Evolutionary conservation across 805 yeast species (phyloP).

Genomic region (Candida khao-thaluensis): DNA sequence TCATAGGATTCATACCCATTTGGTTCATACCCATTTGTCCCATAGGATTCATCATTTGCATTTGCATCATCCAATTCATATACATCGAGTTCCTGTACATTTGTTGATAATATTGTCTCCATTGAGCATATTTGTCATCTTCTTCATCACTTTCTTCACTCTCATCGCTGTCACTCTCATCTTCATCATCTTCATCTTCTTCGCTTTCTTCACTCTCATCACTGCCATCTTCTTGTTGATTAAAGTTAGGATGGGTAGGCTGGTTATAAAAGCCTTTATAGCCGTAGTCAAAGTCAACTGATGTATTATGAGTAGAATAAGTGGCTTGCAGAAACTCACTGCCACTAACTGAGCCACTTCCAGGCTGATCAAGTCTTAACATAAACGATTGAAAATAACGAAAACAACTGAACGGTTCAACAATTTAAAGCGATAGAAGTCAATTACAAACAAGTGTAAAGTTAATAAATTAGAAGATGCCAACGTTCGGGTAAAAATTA

Average conservation of each 20-base stretch:
- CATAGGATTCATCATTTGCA: conserved; percentile 5
- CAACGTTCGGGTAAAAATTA: background rate
- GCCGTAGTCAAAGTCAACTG: conserved; percentile 8
- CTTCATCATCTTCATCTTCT: conserved; percentile 14
- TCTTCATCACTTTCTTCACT: conserved; percentile 14
- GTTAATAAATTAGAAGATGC: too few relatives aligned
- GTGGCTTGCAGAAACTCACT: conserved; percentile 35
- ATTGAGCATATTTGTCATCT: conserved; percentile 28
- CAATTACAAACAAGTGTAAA: too few relatives aligned
- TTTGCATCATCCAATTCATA: conserved; percentile 12
- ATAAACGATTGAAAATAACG: background rate
- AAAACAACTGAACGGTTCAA: background rate
- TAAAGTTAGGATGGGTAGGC: background rate
- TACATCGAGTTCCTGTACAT: conserved; percentile 18
- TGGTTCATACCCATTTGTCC: background rate
- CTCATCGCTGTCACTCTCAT: conserved; percentile 11
- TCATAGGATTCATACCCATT: conserved; percentile 8
- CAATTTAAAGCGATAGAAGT: background rate
- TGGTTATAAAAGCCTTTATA: conserved; percentile 5
- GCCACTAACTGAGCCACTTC: conserved; percentile 20
- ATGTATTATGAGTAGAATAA: conserved; percentile 15
- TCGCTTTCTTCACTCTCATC: conserved; percentile 4
- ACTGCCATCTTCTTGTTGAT: background rate
- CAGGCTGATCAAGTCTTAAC: conserved; percentile 5
- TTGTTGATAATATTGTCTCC: conserved; percentile 34